Conservation (phyloP, 2,329 filamentous ascomycete species). For the Fusarium robinianum region DNA sequence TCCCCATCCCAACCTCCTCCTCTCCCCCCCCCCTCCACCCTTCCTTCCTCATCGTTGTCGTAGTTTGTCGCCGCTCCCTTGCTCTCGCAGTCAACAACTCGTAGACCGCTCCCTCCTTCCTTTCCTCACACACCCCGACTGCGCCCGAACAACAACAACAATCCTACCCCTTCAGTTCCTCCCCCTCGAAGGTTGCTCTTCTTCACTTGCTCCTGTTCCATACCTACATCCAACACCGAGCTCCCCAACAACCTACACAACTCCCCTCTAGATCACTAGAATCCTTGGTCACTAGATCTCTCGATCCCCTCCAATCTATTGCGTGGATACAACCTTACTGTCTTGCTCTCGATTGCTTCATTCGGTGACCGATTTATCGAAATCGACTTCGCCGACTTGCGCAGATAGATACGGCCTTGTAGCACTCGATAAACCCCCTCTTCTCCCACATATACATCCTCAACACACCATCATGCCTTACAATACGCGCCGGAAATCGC, state of each 20-base stretch:
- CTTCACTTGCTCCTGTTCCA: slow-evolving; percentile 14
- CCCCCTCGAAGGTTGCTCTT: slow-evolving; percentile 20
- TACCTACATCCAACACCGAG: slow-evolving; percentile 15
- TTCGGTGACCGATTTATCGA: slow-evolving; percentile 22
- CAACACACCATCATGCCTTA: slow-evolving; percentile 70
- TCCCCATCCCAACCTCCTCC: slow-evolving; percentile 19
- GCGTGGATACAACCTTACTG: slow-evolving; percentile 23
- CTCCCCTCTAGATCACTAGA: slow-evolving; percentile 24
- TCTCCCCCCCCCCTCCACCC: slow-evolving; percentile 17
- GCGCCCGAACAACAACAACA: slow-evolving; percentile 33
- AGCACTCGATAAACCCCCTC: slow-evolving; percentile 6
- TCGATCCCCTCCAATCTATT: slow-evolving; percentile 19
- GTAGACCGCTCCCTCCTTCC: slow-evolving; percentile 35
- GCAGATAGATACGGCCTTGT: slow-evolving; percentile 19
- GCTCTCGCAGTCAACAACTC: slow-evolving; percentile 30
- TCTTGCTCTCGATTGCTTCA: slow-evolving; percentile 23
- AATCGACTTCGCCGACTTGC: slow-evolving; percentile 21
- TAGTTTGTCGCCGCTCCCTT: slow-evolving; percentile 28
- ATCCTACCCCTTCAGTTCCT: slow-evolving; percentile 26
- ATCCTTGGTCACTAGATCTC: slow-evolving; percentile 10
- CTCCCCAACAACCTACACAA: no score
- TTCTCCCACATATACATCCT: slow-evolving; percentile 12
- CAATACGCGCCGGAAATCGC: slow-evolving; percentile 94
- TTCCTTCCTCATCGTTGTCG: slow-evolving; percentile 16
- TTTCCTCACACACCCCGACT: slow-evolving; percentile 29